These are phyloP conservation scores for Solanum raphanifolium DNA, from an alignment of 257 asterid species.

Conservation along the genomic window DNA sequence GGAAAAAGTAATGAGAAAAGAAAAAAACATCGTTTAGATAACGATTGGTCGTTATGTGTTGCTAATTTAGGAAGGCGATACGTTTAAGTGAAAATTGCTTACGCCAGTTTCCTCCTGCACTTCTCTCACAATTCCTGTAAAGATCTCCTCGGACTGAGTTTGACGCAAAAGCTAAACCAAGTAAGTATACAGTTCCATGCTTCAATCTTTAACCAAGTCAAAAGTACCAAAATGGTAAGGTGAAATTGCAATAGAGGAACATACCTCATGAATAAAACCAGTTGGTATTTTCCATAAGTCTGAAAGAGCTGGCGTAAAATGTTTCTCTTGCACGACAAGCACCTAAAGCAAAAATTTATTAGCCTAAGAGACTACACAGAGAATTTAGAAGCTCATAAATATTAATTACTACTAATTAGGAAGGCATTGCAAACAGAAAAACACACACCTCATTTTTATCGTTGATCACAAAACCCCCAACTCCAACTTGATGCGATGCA, in stretches of 20 bases:
- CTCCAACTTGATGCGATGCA: conserved; percentile 91
- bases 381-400: neutral
- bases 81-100: conserved; percentile 5
- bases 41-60: neutral
- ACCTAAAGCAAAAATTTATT: conserved; percentile 25
- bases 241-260: neutral
- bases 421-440: neutral
- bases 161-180: neutral
- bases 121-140: conserved; percentile 76
- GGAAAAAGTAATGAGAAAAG: conserved; percentile 5
- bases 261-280: conserved; percentile 72
- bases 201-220: neutral
- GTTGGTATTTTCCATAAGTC: conserved; percentile 90
- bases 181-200: neutral
- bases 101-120: conserved; percentile 90
- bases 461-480: conserved; percentile 74
- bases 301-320: conserved; percentile 30
- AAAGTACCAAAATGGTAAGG: neutral
- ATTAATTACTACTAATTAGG: neutral
- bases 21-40: neutral
- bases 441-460: conserved; percentile 48
- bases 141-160: conserved; percentile 77
- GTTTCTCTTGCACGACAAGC: conserved; percentile 74
- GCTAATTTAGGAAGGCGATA: neutral
- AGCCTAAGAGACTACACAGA: neutral